Evolutionary conservation across 2,329 filamentous ascomycete genomes (phyloP), one percentile per base, ranked within the genome.

Genomic region (Piedraia hortae): DNA sequence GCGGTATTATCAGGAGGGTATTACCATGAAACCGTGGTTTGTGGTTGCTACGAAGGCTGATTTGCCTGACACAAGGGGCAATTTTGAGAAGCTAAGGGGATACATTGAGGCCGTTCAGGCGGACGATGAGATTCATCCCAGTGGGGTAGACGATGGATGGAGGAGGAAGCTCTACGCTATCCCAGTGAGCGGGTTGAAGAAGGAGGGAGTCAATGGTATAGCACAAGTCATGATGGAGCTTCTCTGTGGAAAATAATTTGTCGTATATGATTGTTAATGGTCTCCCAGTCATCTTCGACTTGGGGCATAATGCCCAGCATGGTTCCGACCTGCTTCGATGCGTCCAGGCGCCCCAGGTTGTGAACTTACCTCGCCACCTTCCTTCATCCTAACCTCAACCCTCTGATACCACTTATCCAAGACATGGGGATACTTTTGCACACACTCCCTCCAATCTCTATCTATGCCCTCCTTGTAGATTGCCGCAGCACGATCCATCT

Each of bases 11-110:
- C 77, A 85, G 43, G 65, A 69, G 42, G 54, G 78, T 19, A 88
- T 93, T 32, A 72, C 73, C n/a, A 62, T 62, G 15, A 97, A 97
- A 49, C 80, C 85, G 1, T 97, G 85, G 85, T 85, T 89, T 37
- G 80, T 91, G 4, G 66, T 91, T 19, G 82, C 75, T 1, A 91
- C 80, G 10, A 93, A 93, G 47, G 80, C 75, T 1, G 82, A 93
- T 42, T 43, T 89, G 24, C 62, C 67, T 3, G 59, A 59, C 3
- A 89, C 85, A 2, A 61, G 78, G 42, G 59, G 64, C 12, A 88
- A 85, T 39, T 97, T 75, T 42, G 46, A 44, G 16, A 46, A 50
- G 22, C 49, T 97, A 33, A 64, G 65, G 32, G 46, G 48, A 5
- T 90, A 91, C 44, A 47, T 97, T 3, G 53, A 59, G 4, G 50